Percentiles rank a stretch among this genome's conserved stretches.
Evolutionary conservation across 768 basidiomycete genomes (phyloP).

Genomic region (Neoboletus brunneissimus): DNA sequence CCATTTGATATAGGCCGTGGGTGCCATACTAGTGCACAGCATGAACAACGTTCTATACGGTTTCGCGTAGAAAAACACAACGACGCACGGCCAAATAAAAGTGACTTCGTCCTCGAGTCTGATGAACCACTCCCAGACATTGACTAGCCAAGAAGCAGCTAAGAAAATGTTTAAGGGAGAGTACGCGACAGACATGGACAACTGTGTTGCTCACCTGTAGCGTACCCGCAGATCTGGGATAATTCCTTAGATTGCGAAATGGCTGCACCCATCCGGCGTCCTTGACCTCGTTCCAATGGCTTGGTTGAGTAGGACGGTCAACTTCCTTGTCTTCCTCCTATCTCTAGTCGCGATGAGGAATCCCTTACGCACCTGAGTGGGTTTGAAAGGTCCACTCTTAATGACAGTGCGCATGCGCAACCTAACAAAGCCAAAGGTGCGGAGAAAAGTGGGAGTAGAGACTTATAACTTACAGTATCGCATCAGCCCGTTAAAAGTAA

Average conservation of each 20-base stretch:
- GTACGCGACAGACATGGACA: not conserved
- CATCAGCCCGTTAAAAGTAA: not conserved
- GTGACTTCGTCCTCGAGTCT: slow-evolving; percentile 17
- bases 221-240: slow-evolving; percentile 5
- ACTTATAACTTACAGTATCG: not conserved
- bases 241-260: not conserved
- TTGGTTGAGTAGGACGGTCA: not conserved
- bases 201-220: slow-evolving; percentile 2
- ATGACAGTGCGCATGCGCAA: not conserved
- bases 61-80: not conserved
- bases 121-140: slow-evolving; percentile 22
- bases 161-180: not conserved
- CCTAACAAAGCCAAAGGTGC: not conserved
- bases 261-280: slow-evolving; percentile 2
- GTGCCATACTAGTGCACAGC: slow-evolving; percentile 12
- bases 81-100: slow-evolving; percentile 26
- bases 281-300: not conserved
- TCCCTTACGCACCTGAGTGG: not conserved
- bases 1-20: slow-evolving; percentile 22
- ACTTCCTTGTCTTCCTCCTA: not conserved
- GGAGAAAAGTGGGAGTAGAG: not conserved
- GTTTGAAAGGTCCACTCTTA: not conserved
- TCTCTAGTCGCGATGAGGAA: not conserved
- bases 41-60: not conserved
- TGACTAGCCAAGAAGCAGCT: slow-evolving; percentile 13